Evolutionary conservation across 495 filamentous ascomycete genomes (phyloP), one percentile per base, ranked within the genome.

Genomic region (Aspergillus leporis): DNA sequence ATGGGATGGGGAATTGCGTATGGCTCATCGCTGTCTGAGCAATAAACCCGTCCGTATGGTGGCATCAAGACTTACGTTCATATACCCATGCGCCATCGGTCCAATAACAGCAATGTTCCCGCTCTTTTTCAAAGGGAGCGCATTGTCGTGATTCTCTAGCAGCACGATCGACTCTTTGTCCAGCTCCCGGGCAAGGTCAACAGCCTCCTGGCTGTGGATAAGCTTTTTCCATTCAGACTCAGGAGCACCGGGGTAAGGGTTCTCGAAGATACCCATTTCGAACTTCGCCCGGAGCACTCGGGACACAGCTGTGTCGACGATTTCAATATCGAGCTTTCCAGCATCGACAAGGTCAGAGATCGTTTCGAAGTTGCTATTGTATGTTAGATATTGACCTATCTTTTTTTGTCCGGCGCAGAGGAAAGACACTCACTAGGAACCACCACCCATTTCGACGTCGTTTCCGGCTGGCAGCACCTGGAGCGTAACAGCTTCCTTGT

Each of bases 391-490:
- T 19, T 41, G 13, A 34, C 3, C 31, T 8, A 2, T 12, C 53
- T 21, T 16, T 8, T 30, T n/a, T n/a, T n/a, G n/a, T n/a, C n/a
- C n/a, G n/a, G 25, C 12, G 50, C 21, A 25, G 7, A 2, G 0
- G 19, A 0, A 12, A 22, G 25, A 3, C 3, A 50, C 74, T 59
- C 64, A 77, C 74, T 81, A 90, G 19, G 83, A 85, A 30, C 87
- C 87, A 51, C 87, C 87, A 34, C 87, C 87, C 87, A 90, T 90
- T 62, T 90, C 87, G n/a, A 87, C 82, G 58, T 89, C 86, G 49
- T 83, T 85, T n/a, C 87, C 87, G 14, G 87, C 85, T 5, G 81
- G 81, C 36, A 90, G 75, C 6, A 82, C 83, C 51, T 79, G 69
- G 46, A 77, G 65, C 6, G 79, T 82, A 4, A 90, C 73, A 2